These are phyloP conservation scores for Stephania japonica DNA, from an alignment of 164 flowering plant species.

Conservation along the genomic window DNA sequence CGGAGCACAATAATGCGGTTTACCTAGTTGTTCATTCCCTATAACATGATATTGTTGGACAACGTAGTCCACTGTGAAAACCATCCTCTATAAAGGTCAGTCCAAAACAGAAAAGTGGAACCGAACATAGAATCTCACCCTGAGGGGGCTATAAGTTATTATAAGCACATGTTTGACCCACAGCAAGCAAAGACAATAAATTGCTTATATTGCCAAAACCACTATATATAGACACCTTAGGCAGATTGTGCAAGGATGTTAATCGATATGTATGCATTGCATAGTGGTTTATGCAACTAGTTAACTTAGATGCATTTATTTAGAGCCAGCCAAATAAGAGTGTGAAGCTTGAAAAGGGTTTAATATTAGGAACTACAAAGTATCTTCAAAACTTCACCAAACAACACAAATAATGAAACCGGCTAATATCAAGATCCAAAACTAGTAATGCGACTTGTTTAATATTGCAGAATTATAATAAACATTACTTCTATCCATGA, in stretches of 20 bases:
- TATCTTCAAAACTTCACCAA: not conserved
- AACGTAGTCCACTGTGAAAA: not conserved
- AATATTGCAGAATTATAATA: not conserved
- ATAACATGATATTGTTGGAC: not conserved
- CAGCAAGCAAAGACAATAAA: too few species aligned
- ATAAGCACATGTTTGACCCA: too few species aligned
- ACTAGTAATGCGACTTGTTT: not conserved
- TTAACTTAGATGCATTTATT: too few species aligned
- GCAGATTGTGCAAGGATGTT: too few species aligned
- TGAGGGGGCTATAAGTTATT: too few species aligned
- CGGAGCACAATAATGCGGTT: not conserved
- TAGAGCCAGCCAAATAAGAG: not conserved
- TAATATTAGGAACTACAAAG: not conserved
- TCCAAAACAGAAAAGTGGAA: not conserved
- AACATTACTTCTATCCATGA: not conserved
- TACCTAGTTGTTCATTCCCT: not conserved
- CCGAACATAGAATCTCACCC: too few species aligned
- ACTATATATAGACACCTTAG: too few species aligned
- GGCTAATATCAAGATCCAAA: slow-evolving; percentile 6
- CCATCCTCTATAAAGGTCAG: not conserved
- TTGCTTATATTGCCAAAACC: too few species aligned
- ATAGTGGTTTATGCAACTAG: too few species aligned
- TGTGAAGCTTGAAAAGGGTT: not conserved
- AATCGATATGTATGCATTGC: too few species aligned
- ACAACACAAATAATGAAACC: not conserved